Evolutionary conservation across 2,329 filamentous ascomycete species (phyloP), one percentile per base, ranked within the genome.

Genomic region (Alternaria brassicae): DNA sequence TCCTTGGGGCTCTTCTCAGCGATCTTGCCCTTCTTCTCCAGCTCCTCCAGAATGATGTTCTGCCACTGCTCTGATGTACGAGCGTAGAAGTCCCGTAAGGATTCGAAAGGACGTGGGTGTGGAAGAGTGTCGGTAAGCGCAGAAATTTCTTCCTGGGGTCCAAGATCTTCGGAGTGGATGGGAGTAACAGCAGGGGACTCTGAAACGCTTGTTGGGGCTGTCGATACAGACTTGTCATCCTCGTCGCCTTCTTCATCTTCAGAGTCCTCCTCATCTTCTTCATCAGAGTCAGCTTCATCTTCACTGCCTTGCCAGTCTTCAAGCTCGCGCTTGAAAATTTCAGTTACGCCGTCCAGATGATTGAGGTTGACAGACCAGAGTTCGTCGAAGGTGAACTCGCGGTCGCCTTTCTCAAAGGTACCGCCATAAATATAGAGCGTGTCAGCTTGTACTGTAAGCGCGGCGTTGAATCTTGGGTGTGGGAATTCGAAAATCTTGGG

Each of bases 361-460:
- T 90, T 93, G n/a, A 99, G 83, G 72, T 99, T 93, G 60, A 98
- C 88, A 2, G 92, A 89, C 79, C 96, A 96, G 78, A 99, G 83
- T 71, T 99, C 95, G 69, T 97, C 93, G 77, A 98, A 97, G 0
- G 93, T 98, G 72, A 91, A 97, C 77, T 99, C 95, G 21, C 92
- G 86, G 71, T 99, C 95, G 17, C 92, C 94, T 75, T 96, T 95
- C 75, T 99, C 95, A 71, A 91, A 97, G 0, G 94, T 99, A 17
- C 95, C 95, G 28, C 95, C 93, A 72, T 96, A 98, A 53, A 98
- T 92, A 79, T 94, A 99, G 1, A 98, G 84, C 8, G 91, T 88
- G 75, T 99, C 95, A 66, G 93, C 92, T 78, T 98, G 93, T 0
- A 98, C 92, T 0, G 94, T 88, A 37, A 98, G 81, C 67, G 95